phyloP scores from a whole-genome alignment of 1,284 basidiomycete species.

The Vanrija sp. region DNA sequence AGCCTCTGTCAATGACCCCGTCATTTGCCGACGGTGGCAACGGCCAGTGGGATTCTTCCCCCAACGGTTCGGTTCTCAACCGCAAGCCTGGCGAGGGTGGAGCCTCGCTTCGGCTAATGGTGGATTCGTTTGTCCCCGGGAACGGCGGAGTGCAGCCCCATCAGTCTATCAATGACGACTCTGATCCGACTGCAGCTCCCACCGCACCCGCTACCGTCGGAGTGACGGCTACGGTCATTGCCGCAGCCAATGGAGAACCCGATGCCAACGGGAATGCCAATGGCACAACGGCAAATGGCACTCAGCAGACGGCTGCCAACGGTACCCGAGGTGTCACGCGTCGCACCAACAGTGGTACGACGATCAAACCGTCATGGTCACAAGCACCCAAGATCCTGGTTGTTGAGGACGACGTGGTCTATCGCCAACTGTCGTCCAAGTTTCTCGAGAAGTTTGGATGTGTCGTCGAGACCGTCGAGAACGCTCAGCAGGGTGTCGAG shows the following conservation, averaged over 20 bases:
- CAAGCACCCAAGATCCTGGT: conserved; percentile 81
- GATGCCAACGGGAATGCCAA: neutral
- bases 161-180: neutral
- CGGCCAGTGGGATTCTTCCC: too few species aligned
- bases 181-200: neutral
- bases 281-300: neutral
- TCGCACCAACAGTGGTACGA: conserved; percentile 43
- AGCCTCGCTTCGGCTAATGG: conserved; percentile 24
- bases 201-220: too few species aligned
- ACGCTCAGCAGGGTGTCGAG: conserved; percentile 88
- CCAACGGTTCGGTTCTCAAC: conserved; percentile 21
- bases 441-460: conserved; percentile 95
- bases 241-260: neutral
- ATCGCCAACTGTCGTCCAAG: conserved; percentile 79
- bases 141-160: too few species aligned
- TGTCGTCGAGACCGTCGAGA: conserved; percentile 85
- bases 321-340: conserved; percentile 3
- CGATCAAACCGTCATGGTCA: conserved; percentile 84
- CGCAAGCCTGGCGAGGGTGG: conserved; percentile 30
- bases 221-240: too few species aligned
- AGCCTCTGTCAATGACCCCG: conserved; percentile 23
- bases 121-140: conserved; percentile 23
- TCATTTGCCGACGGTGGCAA: conserved; percentile 5
- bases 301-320: conserved; percentile 1
- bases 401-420: conserved; percentile 93